These are phyloP conservation scores for Pseudogymnoascus sp. DNA, from an alignment of 2,329 filamentous ascomycete genomes.

Conservation along the genomic window DNA sequence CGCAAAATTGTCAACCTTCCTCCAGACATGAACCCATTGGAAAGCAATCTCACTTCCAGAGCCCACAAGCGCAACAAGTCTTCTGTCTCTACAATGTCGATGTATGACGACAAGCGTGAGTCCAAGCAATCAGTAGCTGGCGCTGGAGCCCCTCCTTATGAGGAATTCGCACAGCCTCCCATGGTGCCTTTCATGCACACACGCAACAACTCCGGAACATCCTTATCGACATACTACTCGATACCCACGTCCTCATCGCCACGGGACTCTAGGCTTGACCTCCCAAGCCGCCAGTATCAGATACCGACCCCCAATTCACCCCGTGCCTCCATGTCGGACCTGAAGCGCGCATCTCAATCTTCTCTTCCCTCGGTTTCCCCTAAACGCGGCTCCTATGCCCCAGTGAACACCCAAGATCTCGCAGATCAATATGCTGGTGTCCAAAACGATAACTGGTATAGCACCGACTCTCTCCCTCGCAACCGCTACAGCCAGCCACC, in stretches of 20 bases:
- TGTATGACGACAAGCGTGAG: neutral
- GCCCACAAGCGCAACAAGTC: constrained; percentile 70
- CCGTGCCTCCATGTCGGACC: constrained; percentile 39
- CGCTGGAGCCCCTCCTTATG: constrained; percentile 38
- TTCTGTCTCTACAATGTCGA: constrained; percentile 21
- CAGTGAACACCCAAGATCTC: neutral
- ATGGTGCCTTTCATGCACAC: constrained; percentile 77
- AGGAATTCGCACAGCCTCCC: constrained; percentile 42
- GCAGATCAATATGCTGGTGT: neutral
- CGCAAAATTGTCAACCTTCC: constrained; percentile 74
- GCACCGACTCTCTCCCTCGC: neutral
- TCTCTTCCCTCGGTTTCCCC: constrained; percentile 7
- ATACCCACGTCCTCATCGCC: constrained; percentile 40
- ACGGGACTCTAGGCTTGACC: constrained; percentile 47
- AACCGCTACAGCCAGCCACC: neutral
- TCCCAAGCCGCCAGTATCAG: constrained; percentile 52
- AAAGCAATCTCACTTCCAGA: constrained; percentile 69
- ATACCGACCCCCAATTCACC: constrained; percentile 39
- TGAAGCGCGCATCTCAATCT: constrained; percentile 42
- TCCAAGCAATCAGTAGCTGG: neutral
- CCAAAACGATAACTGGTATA: constrained; percentile 10
- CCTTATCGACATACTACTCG: constrained; percentile 45
- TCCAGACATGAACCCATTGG: constrained; percentile 91
- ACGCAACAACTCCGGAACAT: constrained; percentile 53
- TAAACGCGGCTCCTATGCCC: constrained; percentile 1